Conservation (phyloP, 2,329 filamentous ascomycete genomes). For the Phaeosphaeriaceae sp. region DNA sequence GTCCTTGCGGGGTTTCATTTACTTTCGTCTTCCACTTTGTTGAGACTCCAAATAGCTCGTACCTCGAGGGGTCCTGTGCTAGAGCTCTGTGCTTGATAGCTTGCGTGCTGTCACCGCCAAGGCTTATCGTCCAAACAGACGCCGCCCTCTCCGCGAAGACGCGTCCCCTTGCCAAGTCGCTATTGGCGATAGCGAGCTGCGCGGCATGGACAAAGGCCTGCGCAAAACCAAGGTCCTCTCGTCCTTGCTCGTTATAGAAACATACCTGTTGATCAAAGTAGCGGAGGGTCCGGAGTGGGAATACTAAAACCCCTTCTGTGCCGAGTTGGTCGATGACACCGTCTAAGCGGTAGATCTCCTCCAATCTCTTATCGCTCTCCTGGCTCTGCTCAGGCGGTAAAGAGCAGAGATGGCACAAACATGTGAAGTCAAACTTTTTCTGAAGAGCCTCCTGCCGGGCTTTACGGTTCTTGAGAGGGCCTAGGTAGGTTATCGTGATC, state of each 20-base stretch:
- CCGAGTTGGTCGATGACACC: constrained; percentile 26
- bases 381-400: constrained; percentile 39
- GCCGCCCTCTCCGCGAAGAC: constrained; percentile 33
- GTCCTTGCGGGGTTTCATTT: not conserved
- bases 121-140: constrained; percentile 6
- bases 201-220: constrained; percentile 33
- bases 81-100: constrained; percentile 17
- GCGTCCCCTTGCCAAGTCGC: constrained; percentile 40
- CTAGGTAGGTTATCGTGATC: constrained; percentile 36
- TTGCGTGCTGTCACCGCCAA: constrained; percentile 26
- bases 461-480: constrained; percentile 11
- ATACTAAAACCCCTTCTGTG: constrained; percentile 2
- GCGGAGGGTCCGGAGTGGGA: constrained; percentile 20
- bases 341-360: constrained; percentile 29
- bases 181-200: constrained; percentile 35
- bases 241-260: constrained; percentile 34
- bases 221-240: constrained; percentile 24
- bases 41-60: constrained; percentile 21
- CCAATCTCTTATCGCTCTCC: constrained; percentile 39
- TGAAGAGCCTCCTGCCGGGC: constrained; percentile 1
- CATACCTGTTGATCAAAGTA: constrained; percentile 32
- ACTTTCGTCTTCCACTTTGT: constrained; percentile 30
- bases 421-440: constrained; percentile 45
- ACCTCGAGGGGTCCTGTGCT: constrained; percentile 16
- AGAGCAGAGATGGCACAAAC: constrained; percentile 47